Base-by-base conservation (phyloP, 164 flowering plant species). In the Vitis rupestris region DNA sequence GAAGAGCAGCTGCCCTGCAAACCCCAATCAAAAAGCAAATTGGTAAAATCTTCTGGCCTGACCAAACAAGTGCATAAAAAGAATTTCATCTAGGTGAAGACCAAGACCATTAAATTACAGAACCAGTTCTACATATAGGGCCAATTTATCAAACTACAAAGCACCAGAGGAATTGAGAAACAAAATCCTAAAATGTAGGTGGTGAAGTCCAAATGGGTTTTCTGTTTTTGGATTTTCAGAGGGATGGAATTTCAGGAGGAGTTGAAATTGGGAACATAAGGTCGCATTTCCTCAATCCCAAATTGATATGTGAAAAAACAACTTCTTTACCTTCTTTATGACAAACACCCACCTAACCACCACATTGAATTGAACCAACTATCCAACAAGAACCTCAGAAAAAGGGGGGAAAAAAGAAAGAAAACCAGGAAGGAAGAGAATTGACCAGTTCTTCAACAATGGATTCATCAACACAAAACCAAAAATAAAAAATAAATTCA, bases 1-100 rank as follows among this genome's bases (percentile, higher is more conserved):
- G 93, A 13, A 94, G 85, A 75, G 90, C 72, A 69, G 91, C 89
- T 37, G 95, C 95, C 86, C 97, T 94, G 92, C 80, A 79, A 74
- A 73, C 17, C 76, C 60, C 69, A 50, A 4, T 27, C 17, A 17
- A 50, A 56, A 15, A 14, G 44, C 47, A 14, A n/a, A 47, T 11
- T 50, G 37, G 23, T 49, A 44, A 37, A 58, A 3, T 61, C 1
- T 11, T 17, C 3, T 47, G 14, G 15, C 19, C 23, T 12, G 37
- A 27, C 59, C 19, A 49, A n/a, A 17, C 49, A n/a, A 29, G 49
- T 37, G 0, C 44, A 37, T 6, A 48, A 7, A 17, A 50, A 17
- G 49, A 49, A 51, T 27, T 53, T 31, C 13, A 9, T 29, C 12
- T 13, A 61, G 47, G 15, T 13, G 48, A 11, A 49, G 30, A 2